Conservation (phyloP, 495 filamentous ascomycete genomes). For the Elaphomyces granulatus region DNA sequence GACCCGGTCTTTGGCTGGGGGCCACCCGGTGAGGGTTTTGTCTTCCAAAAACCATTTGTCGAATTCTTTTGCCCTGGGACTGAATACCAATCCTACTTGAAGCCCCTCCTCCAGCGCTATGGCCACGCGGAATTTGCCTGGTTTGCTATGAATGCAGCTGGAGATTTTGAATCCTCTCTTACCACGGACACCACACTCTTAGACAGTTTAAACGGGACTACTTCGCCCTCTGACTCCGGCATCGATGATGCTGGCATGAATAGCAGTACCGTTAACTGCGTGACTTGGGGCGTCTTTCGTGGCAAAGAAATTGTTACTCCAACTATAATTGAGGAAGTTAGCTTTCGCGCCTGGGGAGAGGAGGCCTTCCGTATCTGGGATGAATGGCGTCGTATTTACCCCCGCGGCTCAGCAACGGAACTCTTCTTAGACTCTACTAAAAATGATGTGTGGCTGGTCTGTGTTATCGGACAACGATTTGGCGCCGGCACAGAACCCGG, state of each 20-base stretch:
- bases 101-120: slow-evolving; percentile 42
- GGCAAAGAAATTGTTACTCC: slow-evolving; percentile 96
- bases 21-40: slow-evolving; percentile 69
- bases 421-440: slow-evolving; percentile 51
- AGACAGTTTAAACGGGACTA: slow-evolving; percentile 2
- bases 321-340: slow-evolving; percentile 94
- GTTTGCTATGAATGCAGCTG: slow-evolving; percentile 64
- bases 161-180: slow-evolving; percentile 55
- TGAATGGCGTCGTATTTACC: slow-evolving; percentile 84
- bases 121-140: slow-evolving; percentile 55
- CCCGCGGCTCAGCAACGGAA: slow-evolving; percentile 46
- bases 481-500: slow-evolving; percentile 29
- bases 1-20: slow-evolving; percentile 90
- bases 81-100: slow-evolving; percentile 51
- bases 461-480: slow-evolving; percentile 79
- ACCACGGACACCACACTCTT: slow-evolving; percentile 9
- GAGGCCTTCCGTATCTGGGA: slow-evolving; percentile 92
- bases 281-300: slow-evolving; percentile 93
- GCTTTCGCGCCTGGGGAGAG: slow-evolving; percentile 88
- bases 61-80: slow-evolving; percentile 72
- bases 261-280: slow-evolving; percentile 63
- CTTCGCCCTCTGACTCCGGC: slow-evolving; percentile 18
- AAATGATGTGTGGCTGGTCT: slow-evolving; percentile 70
- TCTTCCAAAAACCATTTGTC: slow-evolving; percentile 97
- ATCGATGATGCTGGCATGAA: slow-evolving; percentile 21